Base-by-base conservation (phyloP, 768 basidiomycete species). In the Pisolithus sp. region DNA sequence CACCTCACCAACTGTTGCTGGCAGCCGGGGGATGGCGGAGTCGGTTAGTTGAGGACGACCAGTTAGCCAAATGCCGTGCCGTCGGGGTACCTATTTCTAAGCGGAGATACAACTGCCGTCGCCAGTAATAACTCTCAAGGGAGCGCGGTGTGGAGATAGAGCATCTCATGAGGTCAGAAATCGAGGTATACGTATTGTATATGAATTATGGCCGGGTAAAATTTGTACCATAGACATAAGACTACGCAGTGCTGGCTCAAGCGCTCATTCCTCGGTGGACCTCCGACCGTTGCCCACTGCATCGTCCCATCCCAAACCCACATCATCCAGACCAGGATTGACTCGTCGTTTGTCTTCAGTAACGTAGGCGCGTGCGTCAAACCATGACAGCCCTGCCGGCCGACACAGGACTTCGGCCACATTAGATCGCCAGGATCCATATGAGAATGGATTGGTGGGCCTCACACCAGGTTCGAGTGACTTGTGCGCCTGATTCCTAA, bases 371-470 rank as follows among this genome's bases (percentile, higher is more conserved):
- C 68, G 63, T 5, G 79, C 77, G 59, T 89, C 75, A 24, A 94
- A 65, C 90, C 90, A 96, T 41, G 89, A 86, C 59, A 76, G 84
- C 17, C 89, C 87, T 30, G 77, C 72, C 0, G 93, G 90, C 36
- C 93, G 73, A 69, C 92, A 94, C 41, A 95, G 69, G 39, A 91
- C 78, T 50, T 85, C 82, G 26, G 79, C 67, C 46, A 92, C 61
- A 68, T 97, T 97, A 52, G 78, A 71, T 57, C 80, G 72, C 81
- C 84, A 88, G 39, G 71, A 83, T 37, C 86, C 83, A 63, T 89
- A 86, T 40, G 87, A 85, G 68, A 94, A 97, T 20, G 93, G 91
- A 62, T 95, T 97, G 2, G 86, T 76, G 26, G 89, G 87, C 3
- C 83, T 66, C 2, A 80, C 73, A 3, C 80, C 83, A 21, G 82